Evolutionary conservation across 352 stramenopile species (phyloP).

Genomic region (Globisporangium cederbergense): DNA sequence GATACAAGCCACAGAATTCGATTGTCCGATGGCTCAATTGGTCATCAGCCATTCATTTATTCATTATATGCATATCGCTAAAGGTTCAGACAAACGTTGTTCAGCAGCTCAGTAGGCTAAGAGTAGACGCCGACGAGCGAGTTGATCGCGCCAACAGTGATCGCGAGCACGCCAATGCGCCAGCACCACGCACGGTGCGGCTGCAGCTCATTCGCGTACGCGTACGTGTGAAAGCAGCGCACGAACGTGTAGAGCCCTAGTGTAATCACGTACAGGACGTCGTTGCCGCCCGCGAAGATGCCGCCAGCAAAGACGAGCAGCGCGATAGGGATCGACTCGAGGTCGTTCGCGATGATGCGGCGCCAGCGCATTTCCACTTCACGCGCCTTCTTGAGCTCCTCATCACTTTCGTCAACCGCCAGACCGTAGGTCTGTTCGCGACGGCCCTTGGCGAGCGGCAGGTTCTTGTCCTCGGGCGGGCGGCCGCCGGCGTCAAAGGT

Average conservation of each 20-base stretch:
- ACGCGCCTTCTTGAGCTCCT: slow-evolving; percentile 23
- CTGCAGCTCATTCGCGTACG: slow-evolving; percentile 46
- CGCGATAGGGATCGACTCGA: slow-evolving; percentile 41
- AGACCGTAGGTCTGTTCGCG: slow-evolving; percentile 31
- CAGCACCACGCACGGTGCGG: slow-evolving; percentile 37
- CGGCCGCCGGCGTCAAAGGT: slow-evolving; percentile 43
- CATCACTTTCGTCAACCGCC: slow-evolving; percentile 18
- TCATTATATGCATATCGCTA: too few relatives aligned
- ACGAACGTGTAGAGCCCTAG: slow-evolving; percentile 35
- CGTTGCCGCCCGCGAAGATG: slow-evolving; percentile 30
- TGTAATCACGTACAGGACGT: slow-evolving; percentile 18
- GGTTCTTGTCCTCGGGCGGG: slow-evolving; percentile 45
- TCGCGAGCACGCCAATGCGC: slow-evolving; percentile 28
- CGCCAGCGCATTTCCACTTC: slow-evolving; percentile 36
- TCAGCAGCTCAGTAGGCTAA: not conserved
- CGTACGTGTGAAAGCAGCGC: slow-evolving; percentile 37
- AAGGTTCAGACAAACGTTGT: too few relatives aligned
- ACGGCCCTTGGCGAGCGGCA: slow-evolving; percentile 36
- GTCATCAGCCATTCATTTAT: too few relatives aligned
- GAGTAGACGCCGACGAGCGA: slow-evolving; percentile 19
- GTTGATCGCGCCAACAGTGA: slow-evolving; percentile 29
- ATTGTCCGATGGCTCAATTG: too few relatives aligned
- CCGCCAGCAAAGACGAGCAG: slow-evolving; percentile 33
- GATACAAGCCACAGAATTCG: too few relatives aligned
- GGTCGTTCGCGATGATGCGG: slow-evolving; percentile 45